Evolutionary conservation across 805 yeast genomes (phyloP), one percentile per base, ranked within the genome.

Genomic region (Lachancea kluyveri): DNA sequence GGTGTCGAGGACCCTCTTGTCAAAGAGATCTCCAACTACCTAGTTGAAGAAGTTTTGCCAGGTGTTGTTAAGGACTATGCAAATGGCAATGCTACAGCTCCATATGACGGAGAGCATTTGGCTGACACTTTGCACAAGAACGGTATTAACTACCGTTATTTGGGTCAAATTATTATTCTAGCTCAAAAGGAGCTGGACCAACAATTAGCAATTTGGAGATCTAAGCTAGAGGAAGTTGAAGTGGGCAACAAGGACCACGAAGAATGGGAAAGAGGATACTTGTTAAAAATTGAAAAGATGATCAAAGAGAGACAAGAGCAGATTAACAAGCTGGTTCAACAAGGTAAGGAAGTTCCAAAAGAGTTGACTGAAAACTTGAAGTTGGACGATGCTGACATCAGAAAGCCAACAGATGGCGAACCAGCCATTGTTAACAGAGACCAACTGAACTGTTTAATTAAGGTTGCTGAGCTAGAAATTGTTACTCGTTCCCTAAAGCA

Each of bases 141-240:
- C 34, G 98, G 98, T 67, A 77, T 90, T 55, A 88, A 86, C 57
- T 54, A 88, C 60, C 80, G 97, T 64, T 90, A 90, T 52, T 67
- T 90, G 48, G 96, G 96, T 38, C 50, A 60, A 36, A 35, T 50
- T 27, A 49, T 58, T 33, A 51, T 54, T 23, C 43, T 59, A 21
- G 61, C 59, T 8, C 52, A 64, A 33, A 46, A 30, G 26, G 34
- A 43, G 15, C 37, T 52, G 17, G 36, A 42, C 8, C 36, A 41
- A 8, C 58, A 58, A 43, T 33, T 35, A 8, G 23, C 21, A 3
- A 35, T 44, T 6, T 52, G 50, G 14, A 46, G 40, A n/a, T 35
- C 39, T 5, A 50, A 42, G 21, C 33, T 54, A 36, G 42, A 49
- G 12, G 48, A 41, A 29, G 48, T 57, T 24, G 50, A 36, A 16